Conservation (phyloP, 2,329 filamentous ascomycete species). For the Aureobasidium uvarum region DNA sequence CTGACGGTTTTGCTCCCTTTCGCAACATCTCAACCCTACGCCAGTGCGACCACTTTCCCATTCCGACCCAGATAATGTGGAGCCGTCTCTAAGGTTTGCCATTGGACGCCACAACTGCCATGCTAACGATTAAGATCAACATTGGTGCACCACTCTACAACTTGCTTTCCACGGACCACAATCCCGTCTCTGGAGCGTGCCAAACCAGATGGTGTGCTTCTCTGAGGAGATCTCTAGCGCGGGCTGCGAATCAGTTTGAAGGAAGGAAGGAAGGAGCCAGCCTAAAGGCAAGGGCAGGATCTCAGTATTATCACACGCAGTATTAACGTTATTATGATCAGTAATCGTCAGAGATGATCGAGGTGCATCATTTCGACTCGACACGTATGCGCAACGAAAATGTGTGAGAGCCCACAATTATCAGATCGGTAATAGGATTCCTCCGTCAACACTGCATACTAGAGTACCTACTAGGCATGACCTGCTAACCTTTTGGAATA, state of each 20-base stretch:
- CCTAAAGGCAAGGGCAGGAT: not conserved
- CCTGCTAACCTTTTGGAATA: not conserved
- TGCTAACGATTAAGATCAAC: slow-evolving; percentile 9
- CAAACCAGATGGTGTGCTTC: slow-evolving; percentile 2
- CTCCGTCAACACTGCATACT: not conserved
- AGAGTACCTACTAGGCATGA: not conserved
- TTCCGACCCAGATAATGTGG: slow-evolving; percentile 11
- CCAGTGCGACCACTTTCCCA: slow-evolving; percentile 11
- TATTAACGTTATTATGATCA: not conserved
- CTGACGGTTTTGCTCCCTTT: not conserved
- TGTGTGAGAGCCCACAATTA: not conserved
- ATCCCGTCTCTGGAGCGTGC: not conserved
- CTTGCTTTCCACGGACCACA: not conserved
- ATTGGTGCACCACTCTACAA: not conserved
- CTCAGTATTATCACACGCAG: not conserved
- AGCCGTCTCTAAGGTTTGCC: slow-evolving; percentile 1
- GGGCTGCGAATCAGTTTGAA: not conserved
- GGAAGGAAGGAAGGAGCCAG: not conserved
- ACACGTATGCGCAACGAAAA: not conserved
- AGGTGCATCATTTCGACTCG: not conserved
- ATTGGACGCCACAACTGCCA: slow-evolving; percentile 12
- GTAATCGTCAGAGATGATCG: not conserved
- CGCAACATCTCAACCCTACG: not conserved
- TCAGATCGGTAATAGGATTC: not conserved
- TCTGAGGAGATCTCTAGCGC: not conserved